These are phyloP conservation scores for Extremus antarcticus DNA, from an alignment of 495 filamentous ascomycete genomes.

Conservation along the genomic window DNA sequence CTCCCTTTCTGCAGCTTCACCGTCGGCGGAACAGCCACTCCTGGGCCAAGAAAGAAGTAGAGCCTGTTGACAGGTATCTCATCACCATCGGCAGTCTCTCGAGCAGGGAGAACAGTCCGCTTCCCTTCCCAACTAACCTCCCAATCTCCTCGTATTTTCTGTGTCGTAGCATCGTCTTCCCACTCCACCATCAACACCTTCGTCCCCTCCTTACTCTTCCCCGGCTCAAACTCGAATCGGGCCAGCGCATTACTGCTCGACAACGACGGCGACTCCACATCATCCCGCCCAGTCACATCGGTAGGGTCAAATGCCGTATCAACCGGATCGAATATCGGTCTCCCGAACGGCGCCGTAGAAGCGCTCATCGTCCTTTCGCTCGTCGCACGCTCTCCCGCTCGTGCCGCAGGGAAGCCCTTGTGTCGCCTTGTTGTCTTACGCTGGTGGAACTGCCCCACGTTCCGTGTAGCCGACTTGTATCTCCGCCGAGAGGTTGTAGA, in stretches of 20 bases:
- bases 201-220: constrained; percentile 65
- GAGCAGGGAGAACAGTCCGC: constrained; percentile 50
- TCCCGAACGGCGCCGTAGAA: constrained; percentile 1
- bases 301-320: constrained; percentile 24
- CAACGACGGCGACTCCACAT: constrained; percentile 32
- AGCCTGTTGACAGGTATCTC: constrained; percentile 41
- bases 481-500: too few relatives aligned
- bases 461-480: too few relatives aligned
- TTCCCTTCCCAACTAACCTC: constrained; percentile 70
- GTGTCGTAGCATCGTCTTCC: constrained; percentile 46
- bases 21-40: constrained; percentile 52
- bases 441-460: too few relatives aligned
- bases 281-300: constrained; percentile 20
- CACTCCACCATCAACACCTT: constrained; percentile 82
- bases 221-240: constrained; percentile 76
- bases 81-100: constrained; percentile 34
- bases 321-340: constrained; percentile 27
- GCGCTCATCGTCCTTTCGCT: constrained; percentile 9
- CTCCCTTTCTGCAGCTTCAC: constrained; percentile 44
- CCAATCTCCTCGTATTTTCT: constrained; percentile 44
- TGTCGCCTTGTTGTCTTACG: too few relatives aligned
- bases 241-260: constrained; percentile 45
- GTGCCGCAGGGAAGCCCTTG: too few relatives aligned
- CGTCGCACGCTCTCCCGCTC: too few relatives aligned
- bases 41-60: constrained; percentile 63